Evolutionary conservation across 2,329 filamentous ascomycete genomes (phyloP).

Genomic region (Alternaria alternata): DNA sequence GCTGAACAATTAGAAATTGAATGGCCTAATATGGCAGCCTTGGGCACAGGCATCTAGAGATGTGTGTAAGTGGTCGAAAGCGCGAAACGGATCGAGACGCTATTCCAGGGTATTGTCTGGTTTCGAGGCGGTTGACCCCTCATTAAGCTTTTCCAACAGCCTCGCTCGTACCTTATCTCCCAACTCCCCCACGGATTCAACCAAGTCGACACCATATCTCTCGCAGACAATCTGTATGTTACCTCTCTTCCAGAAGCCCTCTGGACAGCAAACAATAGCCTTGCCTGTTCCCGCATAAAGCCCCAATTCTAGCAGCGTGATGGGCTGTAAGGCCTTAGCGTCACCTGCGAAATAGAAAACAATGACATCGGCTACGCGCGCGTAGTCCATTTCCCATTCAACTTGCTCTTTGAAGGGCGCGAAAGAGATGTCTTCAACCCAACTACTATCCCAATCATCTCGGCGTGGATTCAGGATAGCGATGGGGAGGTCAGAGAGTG

Average conservation of each 20-base stretch:
- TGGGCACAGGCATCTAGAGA: background rate
- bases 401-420: conserved; percentile 64
- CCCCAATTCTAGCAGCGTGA: conserved; percentile 68
- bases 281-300: conserved; percentile 57
- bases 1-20: conserved; percentile 4
- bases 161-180: conserved; percentile 38
- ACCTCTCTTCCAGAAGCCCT: conserved; percentile 66
- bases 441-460: conserved; percentile 65
- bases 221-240: conserved; percentile 66
- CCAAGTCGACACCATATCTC: conserved; percentile 56
- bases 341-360: conserved; percentile 62
- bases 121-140: background rate
- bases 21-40: background rate
- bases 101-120: background rate
- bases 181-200: conserved; percentile 56
- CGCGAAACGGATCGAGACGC: no score
- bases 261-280: conserved; percentile 62
- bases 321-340: conserved; percentile 59
- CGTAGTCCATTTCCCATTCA: conserved; percentile 68
- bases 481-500: conserved; percentile 55
- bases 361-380: conserved; percentile 62
- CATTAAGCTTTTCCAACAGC: conserved; percentile 20
- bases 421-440: conserved; percentile 62
- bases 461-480: conserved; percentile 66
- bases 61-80: background rate